phyloP scores from a whole-genome alignment of 495 filamentous ascomycete genomes.

The Penicillium coffeae region DNA sequence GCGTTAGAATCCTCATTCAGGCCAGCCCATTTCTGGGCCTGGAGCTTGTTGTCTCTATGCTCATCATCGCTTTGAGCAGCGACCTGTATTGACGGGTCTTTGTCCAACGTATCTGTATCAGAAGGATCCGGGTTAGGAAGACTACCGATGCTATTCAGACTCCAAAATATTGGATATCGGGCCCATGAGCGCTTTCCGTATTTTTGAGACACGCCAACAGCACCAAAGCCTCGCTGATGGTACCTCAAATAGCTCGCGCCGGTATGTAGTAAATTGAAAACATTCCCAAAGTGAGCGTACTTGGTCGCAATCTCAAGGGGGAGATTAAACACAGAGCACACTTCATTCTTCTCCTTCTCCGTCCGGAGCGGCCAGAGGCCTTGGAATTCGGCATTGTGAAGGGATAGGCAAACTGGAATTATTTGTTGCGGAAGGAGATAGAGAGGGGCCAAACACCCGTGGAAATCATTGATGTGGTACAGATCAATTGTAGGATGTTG shows the following conservation, averaged over 20 bases:
- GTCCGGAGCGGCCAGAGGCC: slow-evolving; percentile 72
- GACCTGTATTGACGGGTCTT: slow-evolving; percentile 47
- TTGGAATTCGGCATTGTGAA: slow-evolving; percentile 71
- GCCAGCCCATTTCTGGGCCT: slow-evolving; percentile 76
- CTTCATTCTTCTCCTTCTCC: slow-evolving; percentile 60
- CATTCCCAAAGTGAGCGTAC: slow-evolving; percentile 59
- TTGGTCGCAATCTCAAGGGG: slow-evolving; percentile 36
- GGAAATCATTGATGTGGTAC: slow-evolving; percentile 81
- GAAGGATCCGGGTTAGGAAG: slow-evolving; percentile 74
- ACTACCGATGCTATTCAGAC: slow-evolving; percentile 63
- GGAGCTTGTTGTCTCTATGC: slow-evolving; percentile 56
- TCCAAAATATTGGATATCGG: slow-evolving; percentile 77
- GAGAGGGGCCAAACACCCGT: slow-evolving; percentile 67
- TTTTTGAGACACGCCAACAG: slow-evolving; percentile 70
- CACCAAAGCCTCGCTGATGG: slow-evolving; percentile 71
- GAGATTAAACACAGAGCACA: slow-evolving; percentile 69
- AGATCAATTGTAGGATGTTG: slow-evolving; percentile 60
- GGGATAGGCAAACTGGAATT: slow-evolving; percentile 45
- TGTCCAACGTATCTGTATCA: slow-evolving; percentile 66
- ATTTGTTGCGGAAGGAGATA: slow-evolving; percentile 62
- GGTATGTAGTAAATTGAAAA: slow-evolving; percentile 71
- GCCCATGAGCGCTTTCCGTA: slow-evolving; percentile 73
- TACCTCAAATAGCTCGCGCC: slow-evolving; percentile 69
- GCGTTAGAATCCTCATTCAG: slow-evolving; percentile 61
- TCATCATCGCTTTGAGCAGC: slow-evolving; percentile 52